Percentiles rank a stretch among this genome's conserved stretches.
These are phyloP conservation scores for Coemansia aciculifera DNA, from an alignment of 192 early-diverging fungal species.

Conservation along the genomic window DNA sequence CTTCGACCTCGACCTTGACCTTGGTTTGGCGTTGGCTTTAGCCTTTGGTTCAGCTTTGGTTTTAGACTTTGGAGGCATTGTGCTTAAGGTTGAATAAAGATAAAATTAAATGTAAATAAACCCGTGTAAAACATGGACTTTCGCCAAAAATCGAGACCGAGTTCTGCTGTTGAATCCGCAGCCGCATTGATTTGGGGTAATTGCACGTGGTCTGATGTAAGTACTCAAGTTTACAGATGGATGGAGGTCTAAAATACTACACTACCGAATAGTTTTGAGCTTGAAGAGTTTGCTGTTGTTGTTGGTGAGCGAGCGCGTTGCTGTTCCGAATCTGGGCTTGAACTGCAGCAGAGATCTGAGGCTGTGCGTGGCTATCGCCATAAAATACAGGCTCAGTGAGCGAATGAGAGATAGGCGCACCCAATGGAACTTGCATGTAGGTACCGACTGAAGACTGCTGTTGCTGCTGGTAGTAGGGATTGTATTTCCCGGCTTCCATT, in stretches of 20 bases:
- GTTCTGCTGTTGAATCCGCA: background rate
- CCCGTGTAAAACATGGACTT: too few species aligned
- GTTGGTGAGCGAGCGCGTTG: slow-evolving; percentile 5
- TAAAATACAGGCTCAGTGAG: slow-evolving; percentile 36
- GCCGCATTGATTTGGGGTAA: background rate
- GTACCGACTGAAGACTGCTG: background rate
- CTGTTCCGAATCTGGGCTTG: slow-evolving; percentile 3
- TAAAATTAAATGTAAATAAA: background rate
- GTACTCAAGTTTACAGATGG: background rate
- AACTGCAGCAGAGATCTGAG: slow-evolving; percentile 10
- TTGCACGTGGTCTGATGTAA: background rate
- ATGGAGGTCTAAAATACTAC: background rate
- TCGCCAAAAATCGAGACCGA: background rate
- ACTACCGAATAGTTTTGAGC: background rate
- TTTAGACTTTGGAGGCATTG: background rate
- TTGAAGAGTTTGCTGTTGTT: slow-evolving; percentile 1
- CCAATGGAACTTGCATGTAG: slow-evolving; percentile 36
- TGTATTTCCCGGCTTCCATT: background rate
- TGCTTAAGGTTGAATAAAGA: background rate
- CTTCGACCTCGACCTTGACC: background rate
- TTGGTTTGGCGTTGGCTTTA: background rate
- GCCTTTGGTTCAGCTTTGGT: background rate
- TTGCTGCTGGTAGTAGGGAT: slow-evolving; percentile 17
- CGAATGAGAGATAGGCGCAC: slow-evolving; percentile 36
- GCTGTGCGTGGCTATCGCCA: slow-evolving; percentile 2